Base-by-base conservation (phyloP, 148 eudicot genomes). In the Vaccinium vitisidaea region DNA sequence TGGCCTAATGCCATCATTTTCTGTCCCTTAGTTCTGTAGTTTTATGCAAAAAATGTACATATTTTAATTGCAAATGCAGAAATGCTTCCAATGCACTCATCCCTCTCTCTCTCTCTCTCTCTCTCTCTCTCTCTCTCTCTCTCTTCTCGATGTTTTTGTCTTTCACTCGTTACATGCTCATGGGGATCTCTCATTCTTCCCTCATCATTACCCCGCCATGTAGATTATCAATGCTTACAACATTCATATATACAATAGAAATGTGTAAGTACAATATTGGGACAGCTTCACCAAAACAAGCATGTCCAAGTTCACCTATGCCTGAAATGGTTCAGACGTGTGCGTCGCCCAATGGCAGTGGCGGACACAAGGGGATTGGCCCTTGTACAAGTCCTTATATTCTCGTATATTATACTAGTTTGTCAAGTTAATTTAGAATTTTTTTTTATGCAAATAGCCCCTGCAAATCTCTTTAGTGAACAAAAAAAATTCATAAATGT, bases 111-210 rank as follows among this genome's bases (percentile, higher is more conserved):
- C 58, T 21, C 71, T 65, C 71, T 9, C 71, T 23, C 69, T n/a
- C 67, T 59, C 67, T 59, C 25, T 59, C 67, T 59, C 61, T 56
- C 48, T 18, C 23, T n/a, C n/a, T n/a, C 9, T 69, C 80, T 83
- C 83, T 70, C 15, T 79, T 73, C n/a, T 53, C 88, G 12, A 79
- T 21, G 49, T 11, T 30, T 80, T 87, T 87, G 88, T 87, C 88
- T 87, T 71, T 80, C 86, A 21, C 46, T 52, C 84, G 30, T 70
- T 52, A 16, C 84, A 69, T 69, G 30, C 63, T 79, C 80, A 77
- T 83, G n/a, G 32, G 84, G 83, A 83, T 87, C 86, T 43, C 79
- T 70, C 70, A 84, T 80, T 83, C 82, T 80, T 73, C 80, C 46
- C 79, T 71, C 85, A 69, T 86, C 85, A 86, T 86, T 82, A 63